These are phyloP conservation scores for Metarhizium guizhouense DNA, from an alignment of 2,329 filamentous ascomycete species.

Conservation along the genomic window DNA sequence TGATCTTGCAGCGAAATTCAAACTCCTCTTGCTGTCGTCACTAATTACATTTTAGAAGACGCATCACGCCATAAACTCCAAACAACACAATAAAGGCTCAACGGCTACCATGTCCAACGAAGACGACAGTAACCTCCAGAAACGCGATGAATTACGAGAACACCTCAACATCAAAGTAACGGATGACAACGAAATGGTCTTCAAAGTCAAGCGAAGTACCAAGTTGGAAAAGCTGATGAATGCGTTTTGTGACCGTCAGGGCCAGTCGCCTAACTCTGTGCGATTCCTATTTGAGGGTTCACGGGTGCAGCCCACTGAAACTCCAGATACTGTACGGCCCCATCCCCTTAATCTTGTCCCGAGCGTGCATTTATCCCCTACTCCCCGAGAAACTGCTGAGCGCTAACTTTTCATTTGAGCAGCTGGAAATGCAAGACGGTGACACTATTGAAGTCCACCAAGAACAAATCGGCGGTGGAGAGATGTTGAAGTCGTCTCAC, in stretches of 20 bases:
- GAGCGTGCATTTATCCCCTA: too few species aligned
- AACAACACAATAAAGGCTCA: too few species aligned
- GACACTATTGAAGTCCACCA: slow-evolving; percentile 97
- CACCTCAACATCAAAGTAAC: slow-evolving; percentile 99
- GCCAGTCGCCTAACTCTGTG: slow-evolving; percentile 75
- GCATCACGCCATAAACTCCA: too few species aligned
- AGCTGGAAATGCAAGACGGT: slow-evolving; percentile 96
- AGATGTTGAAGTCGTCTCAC: too few species aligned
- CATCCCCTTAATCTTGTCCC: not conserved
- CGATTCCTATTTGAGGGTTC: slow-evolving; percentile 96
- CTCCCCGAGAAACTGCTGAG: not conserved
- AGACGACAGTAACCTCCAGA: slow-evolving; percentile 38
- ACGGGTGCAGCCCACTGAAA: slow-evolving; percentile 81
- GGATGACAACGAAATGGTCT: slow-evolving; percentile 99
- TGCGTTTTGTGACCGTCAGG: slow-evolving; percentile 93
- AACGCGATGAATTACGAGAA: slow-evolving; percentile 45
- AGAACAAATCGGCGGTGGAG: slow-evolving; percentile 81
- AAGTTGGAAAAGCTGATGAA: slow-evolving; percentile 97
- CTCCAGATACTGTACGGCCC: slow-evolving; percentile 70
- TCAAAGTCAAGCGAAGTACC: slow-evolving; percentile 98
- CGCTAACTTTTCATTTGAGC: not conserved
- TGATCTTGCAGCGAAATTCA: too few species aligned
- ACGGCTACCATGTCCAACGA: slow-evolving; percentile 32
- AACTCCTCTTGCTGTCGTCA: too few species aligned
- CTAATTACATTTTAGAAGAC: too few species aligned